Base-by-base conservation (phyloP, 352 stramenopile genomes). In the Phytopythium helicoides region DNA sequence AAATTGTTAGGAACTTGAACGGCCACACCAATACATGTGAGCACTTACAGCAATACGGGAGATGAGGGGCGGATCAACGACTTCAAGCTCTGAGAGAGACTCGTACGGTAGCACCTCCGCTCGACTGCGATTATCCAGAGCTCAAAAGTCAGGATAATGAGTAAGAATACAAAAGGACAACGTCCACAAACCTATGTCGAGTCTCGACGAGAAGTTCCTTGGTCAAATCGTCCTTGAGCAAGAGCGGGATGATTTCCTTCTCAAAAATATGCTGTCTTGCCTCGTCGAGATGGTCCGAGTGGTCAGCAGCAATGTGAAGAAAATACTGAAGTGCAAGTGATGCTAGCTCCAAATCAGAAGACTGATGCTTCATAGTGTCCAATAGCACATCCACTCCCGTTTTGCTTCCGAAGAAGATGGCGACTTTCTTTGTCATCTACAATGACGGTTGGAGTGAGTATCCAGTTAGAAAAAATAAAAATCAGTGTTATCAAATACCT, bases 311-410 rank as follows among this genome's bases (percentile, higher is more conserved):
- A 44, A 90, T 86, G 35, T 93, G 82, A 5, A 94, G 63, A 49
- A 89, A 94, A 52, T 92, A 92, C 28, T 94, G 81, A 22, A 94
- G 63, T 18, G 84, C 81, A 18, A 94, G 68, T 26, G 81, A 76
- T 8, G 77, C 81, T 0, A 94, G 62, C 49, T 94, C 84, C 4
- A 78, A 50, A 31, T 90, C 71, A 6, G 73, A 67, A 49, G 81
- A 56, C 36, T 85, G 67, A 46, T 85, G 69, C 25, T 76, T 73
- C 69, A 94, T 87, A 10, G 82, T 78, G 42, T 90, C 73, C 28
- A 91, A 54, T 19, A 94, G 59, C 22, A 90, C 68, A 4, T 88
- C 79, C 6, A 89, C 68, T 0, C 78, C 76, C 39, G 66, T 64
- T 44, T 78, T 81, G 3, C 49, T 60, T 8, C 57, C 64, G 15